Base-by-base conservation (phyloP, 2,329 filamentous ascomycete species). In the Phialocephala sp. region DNA sequence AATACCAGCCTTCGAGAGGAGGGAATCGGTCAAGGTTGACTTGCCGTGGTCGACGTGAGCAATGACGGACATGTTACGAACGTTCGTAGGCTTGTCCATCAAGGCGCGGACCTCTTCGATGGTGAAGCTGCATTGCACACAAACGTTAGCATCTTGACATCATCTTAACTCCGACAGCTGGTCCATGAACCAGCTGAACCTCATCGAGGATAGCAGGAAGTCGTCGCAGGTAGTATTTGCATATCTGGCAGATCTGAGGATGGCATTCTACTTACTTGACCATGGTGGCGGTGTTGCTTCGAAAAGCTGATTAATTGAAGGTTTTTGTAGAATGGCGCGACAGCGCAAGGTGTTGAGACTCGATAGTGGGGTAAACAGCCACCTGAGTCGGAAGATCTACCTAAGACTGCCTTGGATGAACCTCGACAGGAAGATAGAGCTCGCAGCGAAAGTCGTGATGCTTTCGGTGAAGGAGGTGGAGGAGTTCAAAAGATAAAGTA, bases 31-130 rank as follows among this genome's bases (percentile, higher is more conserved):
- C 78, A 99, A 89, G 81, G 95, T 99, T 77, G 95, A 99, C 86
- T 99, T 99, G 87, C 95, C 95, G 89, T 99, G 95, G 85, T 99
- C 95, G 90, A 99, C 94, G 87, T 99, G 95, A 83, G 95, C 95
- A 93, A 98, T 98, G 83, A 99, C 95, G 86, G 93, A 97, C 94
- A 97, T 98, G 90, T 98, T 98, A 83, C 87, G 86, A 81, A 90
- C 87, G 82, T 90, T 90, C 80, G 81, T 85, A 76, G 91, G 89
- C 84, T 90, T 89, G 88, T 93, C 90, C 91, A 91, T 92, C 80
- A 91, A 83, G 77, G 69, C 75, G 82, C 90, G 89, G 82, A 93
- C 91, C 89, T 93, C 94, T 82, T 98, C 94, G 85, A 97, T 90
- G 80, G 95, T 98, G 90, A 98, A 98, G 90, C 94, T 97, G 80